Base-by-base conservation (phyloP, 495 filamentous ascomycete genomes). In the Sordaria brevicollis region DNA sequence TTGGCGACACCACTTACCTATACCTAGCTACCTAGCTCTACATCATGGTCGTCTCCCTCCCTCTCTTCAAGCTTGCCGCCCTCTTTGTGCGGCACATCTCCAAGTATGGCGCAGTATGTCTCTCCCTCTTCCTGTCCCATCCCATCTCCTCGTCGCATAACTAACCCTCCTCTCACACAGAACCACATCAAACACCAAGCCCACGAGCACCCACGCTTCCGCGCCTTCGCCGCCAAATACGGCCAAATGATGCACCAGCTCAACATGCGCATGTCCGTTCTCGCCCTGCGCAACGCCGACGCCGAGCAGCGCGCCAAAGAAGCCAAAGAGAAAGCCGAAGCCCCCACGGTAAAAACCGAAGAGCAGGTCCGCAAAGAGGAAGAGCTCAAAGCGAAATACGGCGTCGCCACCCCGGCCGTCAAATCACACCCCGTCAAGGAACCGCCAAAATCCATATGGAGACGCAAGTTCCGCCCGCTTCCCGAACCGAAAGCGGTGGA, bases 401-500 rank as follows among this genome's bases (percentile, higher is more conserved):
- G 80, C 15, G 76, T 80, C 1, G 79, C n/a, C 77, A n/a, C 73
- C n/a, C n/a, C n/a, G n/a, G n/a, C n/a, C n/a, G n/a, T n/a, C 78
- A 21, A 73, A 77, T 74, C 75, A 2, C 78, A 81, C 21, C 69
- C 78, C 41, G 67, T 67, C 65, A 84, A 75, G 69, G 72, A 70
- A 35, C 66, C 73, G 17, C 78, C 78, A 57, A 73, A 75, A 68
- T 86, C 81, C 72, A 74, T 86, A 21, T 88, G 81, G 85, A 84
- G 66, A 72, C 79, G 83, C 54, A 83, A 80, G 71, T 88, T 84
- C 67, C 69, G 94, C 68, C 90, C 96, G 1, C 83, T 99, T 2
- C 90, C 92, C 36, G 96, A 99, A 74, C 86, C 87, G 15, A 97
- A 98, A 76, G 95, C 95, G 5, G 96, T 99, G 34, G 95, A 99